Evolutionary conservation across 805 yeast genomes (phyloP).

Genomic region (Yarrowia divulgata): DNA sequence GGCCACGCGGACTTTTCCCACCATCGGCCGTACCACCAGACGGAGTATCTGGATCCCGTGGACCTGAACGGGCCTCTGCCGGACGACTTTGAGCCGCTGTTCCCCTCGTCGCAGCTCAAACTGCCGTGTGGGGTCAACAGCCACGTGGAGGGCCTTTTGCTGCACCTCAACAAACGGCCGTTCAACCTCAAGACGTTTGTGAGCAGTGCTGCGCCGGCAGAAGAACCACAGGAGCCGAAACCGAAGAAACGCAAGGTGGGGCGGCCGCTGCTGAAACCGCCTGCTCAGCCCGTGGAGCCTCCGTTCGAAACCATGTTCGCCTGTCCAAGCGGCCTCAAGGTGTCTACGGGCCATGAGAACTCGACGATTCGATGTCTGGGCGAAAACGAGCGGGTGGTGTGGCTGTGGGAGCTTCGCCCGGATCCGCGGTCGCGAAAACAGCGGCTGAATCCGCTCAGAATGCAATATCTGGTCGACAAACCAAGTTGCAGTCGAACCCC

Average conservation of each 20-base stretch:
- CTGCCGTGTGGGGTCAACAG: not conserved
- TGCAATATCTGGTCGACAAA: conserved; percentile 16
- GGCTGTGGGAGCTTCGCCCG: conserved; percentile 18
- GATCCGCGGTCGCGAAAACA: conserved; percentile 5
- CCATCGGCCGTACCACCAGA: not conserved
- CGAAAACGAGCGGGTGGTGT: conserved; percentile 24
- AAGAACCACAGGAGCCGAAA: not conserved
- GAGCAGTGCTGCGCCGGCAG: not conserved
- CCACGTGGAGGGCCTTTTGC: not conserved
- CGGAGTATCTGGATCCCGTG: conserved; percentile 7
- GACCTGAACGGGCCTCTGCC: conserved; percentile 19
- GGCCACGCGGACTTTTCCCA: not conserved
- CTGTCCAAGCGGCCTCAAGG: conserved; percentile 2
- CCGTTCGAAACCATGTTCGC: not conserved
- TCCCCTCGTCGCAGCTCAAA: not conserved
- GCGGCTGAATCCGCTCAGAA: not conserved
- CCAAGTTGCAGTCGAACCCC: not conserved
- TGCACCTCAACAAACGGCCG: conserved; percentile 9
- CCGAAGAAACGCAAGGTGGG: conserved; percentile 17
- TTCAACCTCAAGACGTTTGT: conserved; percentile 18
- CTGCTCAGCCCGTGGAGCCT: not conserved
- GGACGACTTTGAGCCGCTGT: conserved; percentile 7
- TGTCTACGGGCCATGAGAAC: not conserved
- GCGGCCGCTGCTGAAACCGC: not conserved
- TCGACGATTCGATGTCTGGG: conserved; percentile 15